Evolutionary conservation across 352 stramenopile species (phyloP).

Genomic region (Phytophthora melonis): DNA sequence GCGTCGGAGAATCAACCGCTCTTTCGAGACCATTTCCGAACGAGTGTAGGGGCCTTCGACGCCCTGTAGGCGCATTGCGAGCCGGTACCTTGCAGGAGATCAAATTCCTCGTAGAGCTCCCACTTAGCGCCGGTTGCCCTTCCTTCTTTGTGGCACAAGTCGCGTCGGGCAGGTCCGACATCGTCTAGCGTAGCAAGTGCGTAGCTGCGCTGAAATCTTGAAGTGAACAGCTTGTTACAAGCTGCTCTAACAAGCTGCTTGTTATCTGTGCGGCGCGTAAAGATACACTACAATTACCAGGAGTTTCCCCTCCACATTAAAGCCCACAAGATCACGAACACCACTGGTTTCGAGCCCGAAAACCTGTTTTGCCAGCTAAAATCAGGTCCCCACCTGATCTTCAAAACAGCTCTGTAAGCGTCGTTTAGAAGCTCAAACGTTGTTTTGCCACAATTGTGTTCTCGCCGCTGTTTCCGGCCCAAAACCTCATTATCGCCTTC

Average conservation of each 20-base stretch:
- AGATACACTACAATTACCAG: neutral
- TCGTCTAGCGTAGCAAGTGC: neutral
- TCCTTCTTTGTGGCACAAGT: neutral
- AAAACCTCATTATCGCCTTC: neutral
- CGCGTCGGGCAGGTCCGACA: neutral
- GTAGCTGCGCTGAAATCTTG: neutral
- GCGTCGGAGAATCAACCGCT: too few relatives aligned
- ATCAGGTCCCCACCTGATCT: neutral
- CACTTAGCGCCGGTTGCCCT: neutral
- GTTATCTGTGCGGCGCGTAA: neutral
- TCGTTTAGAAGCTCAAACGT: neutral
- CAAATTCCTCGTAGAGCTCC: neutral
- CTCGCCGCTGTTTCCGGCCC: neutral
- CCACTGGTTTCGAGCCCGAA: neutral
- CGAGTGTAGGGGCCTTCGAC: too few relatives aligned
- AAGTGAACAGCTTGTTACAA: too few relatives aligned
- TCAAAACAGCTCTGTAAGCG: neutral
- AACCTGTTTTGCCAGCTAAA: neutral
- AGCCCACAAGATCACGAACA: neutral
- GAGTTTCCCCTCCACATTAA: neutral
- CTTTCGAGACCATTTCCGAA: too few relatives aligned
- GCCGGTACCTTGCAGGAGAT: too few relatives aligned
- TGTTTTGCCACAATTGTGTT: neutral
- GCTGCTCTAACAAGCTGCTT: too few relatives aligned
- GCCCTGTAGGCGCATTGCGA: too few relatives aligned